Evolutionary conservation across 2,329 filamentous ascomycete species (phyloP), one percentile per base, ranked within the genome.

Genomic region (Trichoderma citrinoviride): DNA sequence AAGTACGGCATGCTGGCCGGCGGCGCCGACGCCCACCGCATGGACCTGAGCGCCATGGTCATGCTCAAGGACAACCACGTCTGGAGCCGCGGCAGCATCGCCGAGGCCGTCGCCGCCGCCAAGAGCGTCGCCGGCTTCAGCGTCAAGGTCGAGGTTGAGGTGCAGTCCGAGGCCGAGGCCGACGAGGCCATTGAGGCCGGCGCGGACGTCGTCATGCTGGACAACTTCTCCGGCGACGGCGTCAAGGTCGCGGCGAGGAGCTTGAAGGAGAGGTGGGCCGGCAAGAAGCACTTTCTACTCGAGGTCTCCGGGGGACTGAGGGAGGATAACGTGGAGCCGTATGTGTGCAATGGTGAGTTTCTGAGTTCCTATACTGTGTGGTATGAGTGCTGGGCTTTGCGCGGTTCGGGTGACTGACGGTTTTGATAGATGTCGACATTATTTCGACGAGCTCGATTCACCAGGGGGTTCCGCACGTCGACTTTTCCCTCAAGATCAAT

Each of bases 41-140:
- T 97, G 79, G 95, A 99, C 76, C 82, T 99, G 64, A 91, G 88
- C 76, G 86, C 89, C 69, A 98, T 99, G 95, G 93, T 93, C 64
- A 99, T 99, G 95, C 84, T 99, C 69, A 99, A 99, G 81, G 95
- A 99, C 79, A 99, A 99, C 78, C 95, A 99, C 78, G 90, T 99
- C 65, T 97, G 94, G 90, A 92, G 92, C 68, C 89, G 90, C 61
- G 90, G 90, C 27, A 91, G 90, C 74, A 98, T 99, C 76, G 88
- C 90, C 1, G 87, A 90, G 23, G 95, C 95, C 6, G 93, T 99
- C 25, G 81, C 82, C 46, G 92, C 94, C 2, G 95, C 95, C 25
- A 92, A 92, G 75, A 83, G 88, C 12, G 92, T 90, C 0, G 94
- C 88, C 8, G 95, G 95, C 0, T 99, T 98, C 78, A 87, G 91